Evolutionary conservation across 345 rosid species (phyloP), one percentile per base, ranked within the genome.

Genomic region (Arabis alpina): DNA sequence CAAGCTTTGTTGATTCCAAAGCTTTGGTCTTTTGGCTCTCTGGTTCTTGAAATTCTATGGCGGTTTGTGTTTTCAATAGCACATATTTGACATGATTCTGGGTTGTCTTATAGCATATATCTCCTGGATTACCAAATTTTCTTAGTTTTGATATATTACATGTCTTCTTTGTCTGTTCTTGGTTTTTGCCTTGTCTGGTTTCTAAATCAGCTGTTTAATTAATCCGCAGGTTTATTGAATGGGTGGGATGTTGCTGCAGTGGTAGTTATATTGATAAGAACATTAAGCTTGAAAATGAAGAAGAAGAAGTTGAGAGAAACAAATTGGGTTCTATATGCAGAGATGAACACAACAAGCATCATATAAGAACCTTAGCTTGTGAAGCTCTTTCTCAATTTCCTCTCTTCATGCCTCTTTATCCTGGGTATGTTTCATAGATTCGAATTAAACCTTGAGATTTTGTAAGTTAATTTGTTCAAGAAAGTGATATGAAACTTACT

Each of bases 221-320:
- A 4, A 43, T 27, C 48, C 34, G 57, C 68, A 93, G 97, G 89
- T 88, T 85, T 67, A 64, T 93, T 8, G 91, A 87, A 52, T 87
- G 96, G 98, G 67, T 81, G 51, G 96, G 84, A 56, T 93, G 98
- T 68, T 87, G 97, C 59, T 93, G 97, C 66, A 70, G 84, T 71
- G 91, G 77, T 39, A 51, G 68, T 44, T 66, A 47, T 19, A 75
- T 36, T 45, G 76, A 70, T 64, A 43, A 52, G 66, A 63, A 76
- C 55, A 76, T 70, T 44, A 71, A 71, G 64, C 67, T 50, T 39
- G 76, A 76, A 43, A 47, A 73, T 15, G 81, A 68, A 23, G 83
- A 80, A 42, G 72, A 72, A 23, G 83, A 79, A 42, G 72, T 15
- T 27, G 82, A 53, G 57, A 81, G 64, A 54, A 49, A 28, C 15